Conservation (phyloP, 345 rosid species). For the Populus ilicifolia region DNA sequence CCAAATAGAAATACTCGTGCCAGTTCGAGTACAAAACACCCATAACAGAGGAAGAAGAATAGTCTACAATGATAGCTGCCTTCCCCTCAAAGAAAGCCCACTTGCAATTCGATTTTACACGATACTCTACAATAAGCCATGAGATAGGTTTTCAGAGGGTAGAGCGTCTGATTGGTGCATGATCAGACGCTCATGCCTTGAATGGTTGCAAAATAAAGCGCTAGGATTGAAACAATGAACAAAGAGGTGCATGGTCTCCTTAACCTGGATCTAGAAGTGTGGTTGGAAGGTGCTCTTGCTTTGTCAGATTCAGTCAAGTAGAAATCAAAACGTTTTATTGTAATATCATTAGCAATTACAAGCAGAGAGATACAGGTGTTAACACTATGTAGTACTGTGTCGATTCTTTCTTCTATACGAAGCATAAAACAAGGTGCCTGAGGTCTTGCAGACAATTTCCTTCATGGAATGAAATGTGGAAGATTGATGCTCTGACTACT, state of each 20-base stretch:
- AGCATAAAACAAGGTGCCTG: neutral
- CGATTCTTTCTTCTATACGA: neutral
- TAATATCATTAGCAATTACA: neutral
- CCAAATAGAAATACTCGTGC: no score
- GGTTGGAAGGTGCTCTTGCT: neutral
- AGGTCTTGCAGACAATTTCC: neutral
- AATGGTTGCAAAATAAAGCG: no score
- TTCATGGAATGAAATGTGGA: constrained; percentile 11
- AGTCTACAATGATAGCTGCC: no score
- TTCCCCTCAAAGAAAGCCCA: no score
- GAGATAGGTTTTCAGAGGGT: no score
- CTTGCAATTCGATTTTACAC: no score
- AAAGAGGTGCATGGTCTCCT: neutral
- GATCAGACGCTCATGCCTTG: no score
- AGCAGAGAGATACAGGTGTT: neutral
- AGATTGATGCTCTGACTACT: neutral
- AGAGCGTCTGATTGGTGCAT: no score
- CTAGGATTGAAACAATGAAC: neutral
- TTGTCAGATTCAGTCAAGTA: neutral
- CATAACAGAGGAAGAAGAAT: no score
- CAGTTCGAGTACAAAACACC: no score
- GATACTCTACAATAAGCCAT: no score
- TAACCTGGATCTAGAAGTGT: neutral
- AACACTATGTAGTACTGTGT: neutral
- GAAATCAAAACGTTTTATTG: neutral